Percentiles rank a stretch among this genome's conserved stretches.
phyloP scores from a whole-genome alignment of 148 eudicot genomes.

The Suaeda aralocaspica region DNA sequence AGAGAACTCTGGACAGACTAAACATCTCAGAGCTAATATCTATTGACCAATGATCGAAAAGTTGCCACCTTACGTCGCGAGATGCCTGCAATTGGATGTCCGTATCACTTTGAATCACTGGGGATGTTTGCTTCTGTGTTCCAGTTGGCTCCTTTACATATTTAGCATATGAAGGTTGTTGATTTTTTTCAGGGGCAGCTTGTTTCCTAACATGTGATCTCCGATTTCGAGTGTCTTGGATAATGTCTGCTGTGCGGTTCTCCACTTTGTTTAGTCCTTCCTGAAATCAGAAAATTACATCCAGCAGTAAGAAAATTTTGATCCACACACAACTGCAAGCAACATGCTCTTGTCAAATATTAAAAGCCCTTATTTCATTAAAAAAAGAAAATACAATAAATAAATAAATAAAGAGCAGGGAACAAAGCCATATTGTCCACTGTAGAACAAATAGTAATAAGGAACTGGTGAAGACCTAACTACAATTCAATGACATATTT shows the following conservation, averaged over 20 bases:
- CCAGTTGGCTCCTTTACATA: conserved; percentile 31
- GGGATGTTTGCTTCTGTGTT: conserved; percentile 33
- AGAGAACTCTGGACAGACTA: background rate
- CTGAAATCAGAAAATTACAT: conserved; percentile 34
- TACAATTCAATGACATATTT: background rate
- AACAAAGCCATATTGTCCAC: background rate
- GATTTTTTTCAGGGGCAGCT: conserved; percentile 35
- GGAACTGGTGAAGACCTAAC: background rate
- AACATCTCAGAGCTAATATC: conserved; percentile 14
- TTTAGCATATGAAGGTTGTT: conserved; percentile 29
- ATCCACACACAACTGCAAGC: background rate
- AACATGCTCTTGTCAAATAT: too few species aligned
- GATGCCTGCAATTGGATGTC: conserved; percentile 93
- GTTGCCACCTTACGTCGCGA: conserved; percentile 91
- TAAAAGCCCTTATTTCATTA: too few species aligned
- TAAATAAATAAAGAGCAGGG: too few species aligned
- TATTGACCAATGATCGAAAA: conserved; percentile 37
- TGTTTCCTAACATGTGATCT: conserved; percentile 55
- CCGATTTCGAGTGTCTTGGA: conserved; percentile 80
- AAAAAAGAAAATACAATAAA: too few species aligned
- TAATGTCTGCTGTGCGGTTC: conserved; percentile 73
- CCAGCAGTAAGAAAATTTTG: background rate
- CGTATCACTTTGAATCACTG: conserved; percentile 44
- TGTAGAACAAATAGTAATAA: background rate
- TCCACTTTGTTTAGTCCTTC: conserved; percentile 77